phyloP scores from a whole-genome alignment of 768 basidiomycete genomes.

The Collybiopsis confluens region DNA sequence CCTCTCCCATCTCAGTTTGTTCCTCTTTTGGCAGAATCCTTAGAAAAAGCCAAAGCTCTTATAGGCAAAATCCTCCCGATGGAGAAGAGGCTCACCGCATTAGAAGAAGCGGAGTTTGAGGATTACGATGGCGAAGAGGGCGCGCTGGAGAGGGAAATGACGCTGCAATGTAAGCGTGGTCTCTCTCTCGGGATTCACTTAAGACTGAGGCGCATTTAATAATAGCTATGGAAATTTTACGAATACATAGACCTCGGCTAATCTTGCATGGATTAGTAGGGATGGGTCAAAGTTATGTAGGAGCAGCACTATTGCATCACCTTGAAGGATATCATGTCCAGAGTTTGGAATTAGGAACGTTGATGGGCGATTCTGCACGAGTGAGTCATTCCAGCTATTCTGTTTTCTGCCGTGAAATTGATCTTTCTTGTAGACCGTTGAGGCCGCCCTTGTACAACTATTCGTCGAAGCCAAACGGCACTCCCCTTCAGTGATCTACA shows the following conservation, averaged over 20 bases:
- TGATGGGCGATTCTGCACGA: conserved; percentile 85
- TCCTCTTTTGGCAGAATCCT: conserved; percentile 63
- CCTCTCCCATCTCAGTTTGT: conserved; percentile 82
- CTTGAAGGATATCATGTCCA: conserved; percentile 96
- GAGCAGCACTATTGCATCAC: conserved; percentile 87
- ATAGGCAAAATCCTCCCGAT: conserved; percentile 76
- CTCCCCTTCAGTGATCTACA: conserved; percentile 93
- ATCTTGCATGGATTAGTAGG: conserved; percentile 76
- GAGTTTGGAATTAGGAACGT: conserved; percentile 82
- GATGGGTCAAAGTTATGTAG: conserved; percentile 90
- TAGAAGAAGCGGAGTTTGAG: conserved; percentile 96
- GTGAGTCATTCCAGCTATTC: conserved; percentile 40
- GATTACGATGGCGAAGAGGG: conserved; percentile 70
- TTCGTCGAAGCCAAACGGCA: conserved; percentile 97
- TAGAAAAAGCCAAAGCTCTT: conserved; percentile 68
- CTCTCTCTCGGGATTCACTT: not conserved
- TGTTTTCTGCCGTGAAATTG: conserved; percentile 2
- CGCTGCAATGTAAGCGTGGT: conserved; percentile 65
- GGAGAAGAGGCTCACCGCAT: conserved; percentile 73
- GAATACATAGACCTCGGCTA: conserved; percentile 87
- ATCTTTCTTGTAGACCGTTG: conserved; percentile 56
- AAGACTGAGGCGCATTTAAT: conserved; percentile 6
- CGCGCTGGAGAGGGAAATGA: conserved; percentile 84
- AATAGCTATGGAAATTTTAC: conserved; percentile 85
- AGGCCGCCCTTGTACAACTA: conserved; percentile 90